Base-by-base conservation (phyloP, 2,329 filamentous ascomycete species). In the Fusarium oligoseptatum region DNA sequence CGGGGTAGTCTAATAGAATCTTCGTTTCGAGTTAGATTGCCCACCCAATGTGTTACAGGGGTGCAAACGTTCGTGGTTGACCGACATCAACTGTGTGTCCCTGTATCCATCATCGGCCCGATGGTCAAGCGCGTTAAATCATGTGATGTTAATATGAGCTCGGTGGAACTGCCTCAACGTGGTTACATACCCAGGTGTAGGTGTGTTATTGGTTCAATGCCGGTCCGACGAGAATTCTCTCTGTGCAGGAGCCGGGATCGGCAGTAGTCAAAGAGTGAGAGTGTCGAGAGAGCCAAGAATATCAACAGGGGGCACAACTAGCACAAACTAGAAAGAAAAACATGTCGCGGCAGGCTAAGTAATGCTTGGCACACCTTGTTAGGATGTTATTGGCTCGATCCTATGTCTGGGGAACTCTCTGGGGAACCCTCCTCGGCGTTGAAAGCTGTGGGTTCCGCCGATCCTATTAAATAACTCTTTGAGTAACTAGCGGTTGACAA, bases 1-100 rank as follows among this genome's bases (percentile, higher is more conserved):
- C 61, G 72, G 72, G 72, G 72, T 63, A 66, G 34, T 22, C n/a
- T 55, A 48, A 64, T 72, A 48, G 45, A 27, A 69, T 52, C 68
- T 57, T 60, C 61, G 68, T 68, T 74, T 58, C 68, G 55, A 2
- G 65, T 70, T 61, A 39, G 37, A 24, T 32, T 10, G 29, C 27
- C 34, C 41, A 20, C 58, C 62, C 57, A 70, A 71, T 74, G 14
- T 15, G 22, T n/a, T 24, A 32, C 72, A 74, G 43, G 72, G 72
- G 39, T 69, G n/a, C 36, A 24, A 43, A n/a, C 6, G 11, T 24
- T 12, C 20, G 20, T 20, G 34, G 20, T 48, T 34, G 32, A 34
- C 32, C 32, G 32, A 34, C 32, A 34, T 34, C 32, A 34, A 34
- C 32, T 20, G 24, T n/a, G 17, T 14, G 27, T 34, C 58, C 58